Conservation (phyloP, 331 rosid genomes). For the Rosa hybrid region DNA sequence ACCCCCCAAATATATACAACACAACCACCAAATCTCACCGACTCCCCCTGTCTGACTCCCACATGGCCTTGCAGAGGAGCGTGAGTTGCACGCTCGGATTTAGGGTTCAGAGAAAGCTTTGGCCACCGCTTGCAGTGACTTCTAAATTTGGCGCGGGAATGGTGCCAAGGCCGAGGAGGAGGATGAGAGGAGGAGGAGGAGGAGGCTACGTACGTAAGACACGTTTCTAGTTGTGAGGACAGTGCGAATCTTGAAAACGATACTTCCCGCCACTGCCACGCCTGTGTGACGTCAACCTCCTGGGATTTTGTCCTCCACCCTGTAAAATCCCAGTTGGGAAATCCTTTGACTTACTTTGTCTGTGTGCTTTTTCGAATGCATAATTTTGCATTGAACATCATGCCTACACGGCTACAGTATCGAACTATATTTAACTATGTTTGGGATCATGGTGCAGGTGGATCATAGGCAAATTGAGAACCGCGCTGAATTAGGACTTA, state of each 20-base stretch:
- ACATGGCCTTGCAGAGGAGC: background rate
- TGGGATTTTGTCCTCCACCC: background rate
- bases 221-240: slow-evolving; percentile 25
- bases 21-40: slow-evolving; percentile 21
- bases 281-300: slow-evolving; percentile 22
- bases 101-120: background rate
- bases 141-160: background rate
- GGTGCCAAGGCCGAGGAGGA: no score
- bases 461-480: no score
- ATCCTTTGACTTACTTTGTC: background rate
- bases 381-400: background rate
- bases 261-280: slow-evolving; percentile 14
- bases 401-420: background rate
- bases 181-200: no score
- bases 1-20: background rate
- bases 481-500: no score
- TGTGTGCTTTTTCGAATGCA: background rate
- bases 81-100: slow-evolving; percentile 23
- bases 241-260: slow-evolving; percentile 23
- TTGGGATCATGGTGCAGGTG: no score
- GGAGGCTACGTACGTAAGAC: slow-evolving; percentile 2
- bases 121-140: slow-evolving; percentile 10
- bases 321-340: background rate
- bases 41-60: background rate
- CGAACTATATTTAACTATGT: background rate